These are phyloP conservation scores for Rhizopogon roseolus DNA, from an alignment of 768 basidiomycete species.

Conservation along the genomic window DNA sequence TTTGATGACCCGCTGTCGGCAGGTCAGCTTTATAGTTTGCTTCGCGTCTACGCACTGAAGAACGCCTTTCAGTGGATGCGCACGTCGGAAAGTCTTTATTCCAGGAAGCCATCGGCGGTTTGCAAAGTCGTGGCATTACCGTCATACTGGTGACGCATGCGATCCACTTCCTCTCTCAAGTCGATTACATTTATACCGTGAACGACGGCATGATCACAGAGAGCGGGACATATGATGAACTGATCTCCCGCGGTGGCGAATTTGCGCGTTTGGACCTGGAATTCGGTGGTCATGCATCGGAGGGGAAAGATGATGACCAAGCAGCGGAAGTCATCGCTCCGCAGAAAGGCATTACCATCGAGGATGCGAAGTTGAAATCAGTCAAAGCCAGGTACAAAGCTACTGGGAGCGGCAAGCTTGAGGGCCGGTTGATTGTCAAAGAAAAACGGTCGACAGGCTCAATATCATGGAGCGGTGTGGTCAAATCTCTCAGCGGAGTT, in stretches of 20 bases:
- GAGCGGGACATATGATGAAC: constrained; percentile 47
- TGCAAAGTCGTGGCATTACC: constrained; percentile 42
- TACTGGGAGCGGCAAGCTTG: constrained; percentile 56
- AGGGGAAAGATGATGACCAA: constrained; percentile 27
- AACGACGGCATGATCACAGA: constrained; percentile 41
- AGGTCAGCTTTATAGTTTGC: too few species aligned
- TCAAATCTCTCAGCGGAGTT: neutral
- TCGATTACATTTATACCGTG: constrained; percentile 48
- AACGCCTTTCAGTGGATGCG: constrained; percentile 64
- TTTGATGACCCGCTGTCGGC: too few species aligned
- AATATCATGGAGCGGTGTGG: constrained; percentile 43
- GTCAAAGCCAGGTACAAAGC: constrained; percentile 28
- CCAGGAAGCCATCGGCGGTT: constrained; percentile 54
- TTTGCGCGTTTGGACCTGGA: constrained; percentile 57
- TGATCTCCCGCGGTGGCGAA: constrained; percentile 44
- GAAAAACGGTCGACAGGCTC: constrained; percentile 66
- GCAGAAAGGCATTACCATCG: constrained; percentile 16
- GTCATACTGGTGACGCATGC: constrained; percentile 54
- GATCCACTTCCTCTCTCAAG: constrained; percentile 46
- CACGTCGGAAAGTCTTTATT: constrained; percentile 72
- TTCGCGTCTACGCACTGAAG: too few species aligned
- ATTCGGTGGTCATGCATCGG: constrained; percentile 48
- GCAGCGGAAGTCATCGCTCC: constrained; percentile 11
- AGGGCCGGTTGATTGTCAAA: constrained; percentile 61
- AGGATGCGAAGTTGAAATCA: constrained; percentile 34